Percentiles rank a stretch among this genome's conserved stretches.
phyloP scores from a whole-genome alignment of 345 rosid species.

The Raphanus raphanistrum region DNA sequence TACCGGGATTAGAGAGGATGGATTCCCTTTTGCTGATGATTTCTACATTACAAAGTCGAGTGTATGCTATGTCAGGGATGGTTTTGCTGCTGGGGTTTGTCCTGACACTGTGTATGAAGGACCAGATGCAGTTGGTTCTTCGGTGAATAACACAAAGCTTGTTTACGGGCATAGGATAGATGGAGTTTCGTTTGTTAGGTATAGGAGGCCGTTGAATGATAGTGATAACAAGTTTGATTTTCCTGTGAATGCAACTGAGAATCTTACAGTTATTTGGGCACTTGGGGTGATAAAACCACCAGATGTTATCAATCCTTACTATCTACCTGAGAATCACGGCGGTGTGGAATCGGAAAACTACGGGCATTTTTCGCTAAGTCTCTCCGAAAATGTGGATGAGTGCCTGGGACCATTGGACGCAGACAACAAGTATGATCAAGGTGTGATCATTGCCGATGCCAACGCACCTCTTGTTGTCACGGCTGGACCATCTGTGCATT shows the following conservation, averaged over 20 bases:
- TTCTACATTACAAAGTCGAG: slow-evolving; percentile 65
- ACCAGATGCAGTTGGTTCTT: slow-evolving; percentile 40
- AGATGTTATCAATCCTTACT: slow-evolving; percentile 66
- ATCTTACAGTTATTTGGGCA: slow-evolving; percentile 80
- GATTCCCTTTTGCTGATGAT: slow-evolving; percentile 82
- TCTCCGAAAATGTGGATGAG: slow-evolving; percentile 36
- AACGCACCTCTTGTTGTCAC: slow-evolving; percentile 43
- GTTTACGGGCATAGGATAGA: slow-evolving; percentile 92
- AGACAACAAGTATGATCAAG: slow-evolving; percentile 41
- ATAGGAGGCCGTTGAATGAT: slow-evolving; percentile 57
- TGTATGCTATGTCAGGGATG: slow-evolving; percentile 65
- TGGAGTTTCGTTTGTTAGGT: slow-evolving; percentile 90
- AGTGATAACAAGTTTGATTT: slow-evolving; percentile 71
- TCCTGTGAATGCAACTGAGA: slow-evolving; percentile 56
- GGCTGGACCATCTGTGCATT: slow-evolving; percentile 42
- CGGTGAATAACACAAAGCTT: slow-evolving; percentile 65
- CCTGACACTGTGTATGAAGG: slow-evolving; percentile 69
- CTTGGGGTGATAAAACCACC: slow-evolving; percentile 89
- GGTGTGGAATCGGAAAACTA: slow-evolving; percentile 43
- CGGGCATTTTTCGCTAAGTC: slow-evolving; percentile 39
- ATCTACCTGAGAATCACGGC: slow-evolving; percentile 90
- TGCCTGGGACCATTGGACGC: slow-evolving; percentile 44
- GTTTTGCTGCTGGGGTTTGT: slow-evolving; percentile 75
- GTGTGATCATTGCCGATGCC: slow-evolving; percentile 42
- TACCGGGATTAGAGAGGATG: slow-evolving; percentile 71